Evolutionary conservation across 2,329 filamentous ascomycete species (phyloP).

Genomic region (Ascochyta viciae-villosae): DNA sequence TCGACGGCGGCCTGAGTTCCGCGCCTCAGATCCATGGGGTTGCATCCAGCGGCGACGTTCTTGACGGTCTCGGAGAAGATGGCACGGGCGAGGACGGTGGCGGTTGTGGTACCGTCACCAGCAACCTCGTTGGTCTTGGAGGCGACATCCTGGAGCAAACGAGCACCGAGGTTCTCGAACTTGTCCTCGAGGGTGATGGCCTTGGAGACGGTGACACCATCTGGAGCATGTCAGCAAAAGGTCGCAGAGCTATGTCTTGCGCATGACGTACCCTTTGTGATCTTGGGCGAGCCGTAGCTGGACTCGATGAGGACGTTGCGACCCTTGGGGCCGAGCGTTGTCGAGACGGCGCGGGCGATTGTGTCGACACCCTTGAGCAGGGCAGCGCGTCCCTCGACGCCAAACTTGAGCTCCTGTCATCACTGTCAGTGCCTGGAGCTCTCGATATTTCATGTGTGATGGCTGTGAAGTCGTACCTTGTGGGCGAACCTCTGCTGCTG

Average conservation of each 20-base stretch:
- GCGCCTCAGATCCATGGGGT: constrained; percentile 97
- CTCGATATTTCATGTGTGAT: not conserved
- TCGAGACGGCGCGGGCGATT: constrained; percentile 92
- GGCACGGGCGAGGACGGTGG: constrained; percentile 93
- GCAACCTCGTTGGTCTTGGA: constrained; percentile 99
- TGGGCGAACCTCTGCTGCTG: constrained; percentile 96
- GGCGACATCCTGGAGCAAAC: constrained; percentile 95
- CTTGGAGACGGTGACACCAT: constrained; percentile 66
- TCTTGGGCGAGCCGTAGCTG: constrained; percentile 98
- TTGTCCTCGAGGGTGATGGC: constrained; percentile 96
- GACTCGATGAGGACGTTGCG: constrained; percentile 99
- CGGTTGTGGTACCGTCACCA: constrained; percentile 97
- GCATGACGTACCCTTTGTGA: constrained; percentile 82
- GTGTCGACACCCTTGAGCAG: constrained; percentile 96
- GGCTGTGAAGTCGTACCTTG: constrained; percentile 70
- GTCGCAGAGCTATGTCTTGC: not conserved
- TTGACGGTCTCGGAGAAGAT: constrained; percentile 99
- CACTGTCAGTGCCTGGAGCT: constrained; percentile 8
- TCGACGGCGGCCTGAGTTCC: constrained; percentile 97
- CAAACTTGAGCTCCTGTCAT: constrained; percentile 91
- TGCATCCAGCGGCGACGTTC: constrained; percentile 99
- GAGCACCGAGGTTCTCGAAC: constrained; percentile 98
- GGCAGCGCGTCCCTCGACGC: constrained; percentile 88
- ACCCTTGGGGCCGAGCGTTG: constrained; percentile 96
- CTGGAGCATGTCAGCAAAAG: constrained; percentile 40